These are phyloP conservation scores for Rosa persica DNA, from an alignment of 306 rosid species.

Conservation along the genomic window DNA sequence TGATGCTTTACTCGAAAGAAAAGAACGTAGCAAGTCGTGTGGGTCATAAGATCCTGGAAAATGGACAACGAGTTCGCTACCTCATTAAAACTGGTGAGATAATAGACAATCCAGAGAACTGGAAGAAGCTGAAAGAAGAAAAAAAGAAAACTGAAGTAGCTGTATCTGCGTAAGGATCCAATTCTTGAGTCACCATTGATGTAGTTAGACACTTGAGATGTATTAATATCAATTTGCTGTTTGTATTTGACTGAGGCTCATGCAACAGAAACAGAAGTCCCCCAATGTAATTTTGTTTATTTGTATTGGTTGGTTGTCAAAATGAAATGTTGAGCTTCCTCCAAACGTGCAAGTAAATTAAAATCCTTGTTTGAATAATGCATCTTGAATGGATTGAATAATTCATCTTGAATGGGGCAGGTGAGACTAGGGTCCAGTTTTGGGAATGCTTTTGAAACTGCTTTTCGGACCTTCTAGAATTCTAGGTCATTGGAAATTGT, in stretches of 20 bases:
- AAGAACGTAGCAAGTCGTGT: constrained; percentile 88
- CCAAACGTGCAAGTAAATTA: not conserved
- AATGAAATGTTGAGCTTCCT: not conserved
- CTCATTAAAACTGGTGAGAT: constrained; percentile 92
- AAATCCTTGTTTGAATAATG: not conserved
- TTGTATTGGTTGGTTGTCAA: constrained; percentile 10
- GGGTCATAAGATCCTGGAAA: constrained; percentile 82
- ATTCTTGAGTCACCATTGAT: constrained; percentile 19
- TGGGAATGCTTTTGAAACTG: no score
- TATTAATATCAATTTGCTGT: constrained; percentile 21
- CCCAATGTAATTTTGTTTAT: constrained; percentile 4
- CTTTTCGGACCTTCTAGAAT: no score
- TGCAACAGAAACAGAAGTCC: not conserved
- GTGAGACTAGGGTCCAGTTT: no score
- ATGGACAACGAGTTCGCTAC: constrained; percentile 80
- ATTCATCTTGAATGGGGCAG: no score
- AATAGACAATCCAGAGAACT: constrained; percentile 62
- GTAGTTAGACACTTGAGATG: constrained; percentile 36
- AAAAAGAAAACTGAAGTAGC: constrained; percentile 63
- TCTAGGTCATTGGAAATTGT: not conserved
- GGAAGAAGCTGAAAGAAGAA: constrained; percentile 77
- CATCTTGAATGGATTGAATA: not conserved
- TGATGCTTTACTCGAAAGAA: constrained; percentile 93
- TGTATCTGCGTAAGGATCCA: constrained; percentile 41
- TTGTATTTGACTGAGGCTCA: constrained; percentile 10